Base-by-base conservation (phyloP, 1,284 basidiomycete genomes). In the Ceratobasidium sp. region DNA sequence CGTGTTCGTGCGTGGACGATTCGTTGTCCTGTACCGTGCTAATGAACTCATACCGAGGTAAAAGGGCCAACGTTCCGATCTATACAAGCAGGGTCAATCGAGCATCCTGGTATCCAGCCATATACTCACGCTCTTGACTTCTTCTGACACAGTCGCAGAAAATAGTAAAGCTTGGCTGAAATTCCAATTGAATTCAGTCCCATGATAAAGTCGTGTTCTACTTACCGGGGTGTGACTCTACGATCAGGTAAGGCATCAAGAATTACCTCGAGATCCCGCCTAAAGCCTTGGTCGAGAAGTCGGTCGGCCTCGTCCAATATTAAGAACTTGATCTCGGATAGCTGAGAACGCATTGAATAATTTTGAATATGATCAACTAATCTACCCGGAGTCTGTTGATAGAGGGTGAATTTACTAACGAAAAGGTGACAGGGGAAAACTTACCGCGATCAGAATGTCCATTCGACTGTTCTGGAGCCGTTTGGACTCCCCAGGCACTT, bases 251-350 rank as follows among this genome's bases (percentile, higher is more conserved):
- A 87, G 80, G 88, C 88, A 2, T 87, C 82, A 46, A 90, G 86
- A 82, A 99, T 96, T 0, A 88, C 89, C 54, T 95, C 90, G 59
- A 99, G 91, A 81, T 98, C 96, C 61, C 94, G 91, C 10, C 94
- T 90, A 90, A 99, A 99, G 81, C 97, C 97, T 93, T 98, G 95
- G 81, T 98, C 96, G 59, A 99, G 88, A 13, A 99, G 89, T 0
- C 95, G 97, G 84, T 99, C 98, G 12, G 96, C 96, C 85, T 99
- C 97, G 83, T 99, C 97, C 76, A 99, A 88, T 78, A 99, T 89
- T 78, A 99, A 89, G 82, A 84, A 83, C 15, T 82, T 81, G 79
- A 83, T 79, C 26, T 81, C 79, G 61, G 78, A 70, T 33, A 87
- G 80, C 15, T 84, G 81, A 3, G 79, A 54, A 38, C 77, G 81